Evolutionary conservation across 1,139 yeast genomes (phyloP).

Genomic region (Hemisphaericaspora xylofermentans): DNA sequence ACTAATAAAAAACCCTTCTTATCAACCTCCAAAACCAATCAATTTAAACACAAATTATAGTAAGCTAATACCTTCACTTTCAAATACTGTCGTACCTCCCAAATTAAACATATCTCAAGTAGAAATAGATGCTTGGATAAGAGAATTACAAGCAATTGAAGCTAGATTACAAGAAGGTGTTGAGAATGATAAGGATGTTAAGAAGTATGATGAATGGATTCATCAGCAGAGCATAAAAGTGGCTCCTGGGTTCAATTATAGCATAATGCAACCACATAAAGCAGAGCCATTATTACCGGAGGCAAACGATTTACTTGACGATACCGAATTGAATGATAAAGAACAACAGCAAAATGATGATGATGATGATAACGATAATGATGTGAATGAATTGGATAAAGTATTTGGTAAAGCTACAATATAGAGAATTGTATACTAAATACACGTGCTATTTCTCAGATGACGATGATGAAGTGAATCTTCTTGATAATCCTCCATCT

Average conservation of each 20-base stretch:
- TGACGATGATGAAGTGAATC: slow-evolving; percentile 12
- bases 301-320: slow-evolving; percentile 3
- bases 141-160: slow-evolving; percentile 23
- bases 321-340: not conserved
- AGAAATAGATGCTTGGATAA: slow-evolving; percentile 32
- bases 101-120: slow-evolving; percentile 29
- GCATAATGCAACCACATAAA: slow-evolving; percentile 35
- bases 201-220: slow-evolving; percentile 35
- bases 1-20: slow-evolving; percentile 53
- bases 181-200: slow-evolving; percentile 14
- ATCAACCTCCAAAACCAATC: slow-evolving; percentile 58
- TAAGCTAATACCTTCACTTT: slow-evolving; percentile 36
- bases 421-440: not conserved
- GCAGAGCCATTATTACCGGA: slow-evolving; percentile 5
- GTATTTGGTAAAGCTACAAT: slow-evolving; percentile 27
- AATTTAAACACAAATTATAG: slow-evolving; percentile 53
- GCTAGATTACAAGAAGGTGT: slow-evolving; percentile 10
- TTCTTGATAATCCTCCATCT: slow-evolving; percentile 14
- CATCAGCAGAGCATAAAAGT: slow-evolving; percentile 30
- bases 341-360: not conserved
- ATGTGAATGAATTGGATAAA: slow-evolving; percentile 28
- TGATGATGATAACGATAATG: slow-evolving; percentile 13
- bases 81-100: slow-evolving; percentile 40
- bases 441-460: not conserved
- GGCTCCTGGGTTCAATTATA: slow-evolving; percentile 45